A percentile compares a stretch with the other conserved stretches of the same genome.
phyloP scores from a whole-genome alignment of 176 grass and related monocot genomes.

The Hsuehochloa calcarea region DNA sequence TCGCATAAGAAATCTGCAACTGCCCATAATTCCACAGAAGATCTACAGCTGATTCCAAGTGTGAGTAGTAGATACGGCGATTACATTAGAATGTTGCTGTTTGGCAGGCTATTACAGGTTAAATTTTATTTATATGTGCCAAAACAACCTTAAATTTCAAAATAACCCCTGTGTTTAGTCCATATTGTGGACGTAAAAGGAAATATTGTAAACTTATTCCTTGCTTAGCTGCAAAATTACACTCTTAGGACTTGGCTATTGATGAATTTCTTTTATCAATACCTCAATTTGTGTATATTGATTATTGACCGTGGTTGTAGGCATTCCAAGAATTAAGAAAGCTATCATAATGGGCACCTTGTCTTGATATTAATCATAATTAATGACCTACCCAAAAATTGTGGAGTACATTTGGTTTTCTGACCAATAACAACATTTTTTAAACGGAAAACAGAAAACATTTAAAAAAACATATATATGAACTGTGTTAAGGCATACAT shows the following conservation, averaged over 20 bases:
- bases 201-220: not conserved
- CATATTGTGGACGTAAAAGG: conserved; percentile 6
- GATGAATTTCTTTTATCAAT: conserved; percentile 12
- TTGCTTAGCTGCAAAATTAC: conserved; percentile 17
- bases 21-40: not conserved
- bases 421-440: conserved; percentile 12
- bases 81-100: not conserved
- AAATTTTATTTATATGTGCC: not conserved
- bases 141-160: not conserved
- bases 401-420: conserved; percentile 15
- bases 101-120: conserved; percentile 8
- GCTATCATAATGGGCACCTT: conserved; percentile 24
- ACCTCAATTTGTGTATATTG: conserved; percentile 12
- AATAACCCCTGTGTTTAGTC: conserved; percentile 4
- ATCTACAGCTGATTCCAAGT: not conserved
- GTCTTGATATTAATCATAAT: conserved; percentile 28
- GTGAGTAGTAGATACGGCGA: conserved; percentile 6
- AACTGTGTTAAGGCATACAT: not conserved
- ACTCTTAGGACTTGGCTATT: conserved; percentile 11
- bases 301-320: conserved; percentile 16
- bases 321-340: conserved; percentile 35
- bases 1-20: not conserved
- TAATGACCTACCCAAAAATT: conserved; percentile 21
- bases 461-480: not conserved
- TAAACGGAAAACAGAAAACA: not conserved